Evolutionary conservation across 225 moss, liverwort and hornwort genomes (phyloP).

Genomic region (Physcomitrium patens): DNA sequence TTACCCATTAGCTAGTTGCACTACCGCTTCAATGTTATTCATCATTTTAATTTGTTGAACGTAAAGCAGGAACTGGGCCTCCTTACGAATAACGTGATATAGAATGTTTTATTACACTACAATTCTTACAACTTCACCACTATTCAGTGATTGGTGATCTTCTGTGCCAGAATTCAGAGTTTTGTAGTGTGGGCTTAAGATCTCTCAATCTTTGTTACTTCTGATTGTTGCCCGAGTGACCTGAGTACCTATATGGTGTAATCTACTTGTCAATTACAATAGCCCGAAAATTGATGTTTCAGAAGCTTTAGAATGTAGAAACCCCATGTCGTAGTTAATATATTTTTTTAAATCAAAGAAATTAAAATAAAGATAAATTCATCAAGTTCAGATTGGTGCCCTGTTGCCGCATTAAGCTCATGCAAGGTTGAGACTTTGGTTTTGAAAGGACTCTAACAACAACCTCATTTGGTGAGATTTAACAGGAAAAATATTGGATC

Average conservation of each 20-base stretch:
- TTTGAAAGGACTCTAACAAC: background rate
- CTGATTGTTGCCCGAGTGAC: background rate
- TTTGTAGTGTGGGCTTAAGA: background rate
- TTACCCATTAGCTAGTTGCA: background rate
- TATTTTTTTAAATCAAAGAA: background rate
- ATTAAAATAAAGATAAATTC: background rate
- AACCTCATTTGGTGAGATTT: slow-evolving; percentile 22
- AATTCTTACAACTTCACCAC: too few species aligned
- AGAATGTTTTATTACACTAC: too few species aligned
- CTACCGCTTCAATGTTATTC: background rate
- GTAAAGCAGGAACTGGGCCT: background rate
- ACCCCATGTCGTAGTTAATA: background rate
- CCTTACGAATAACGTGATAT: background rate
- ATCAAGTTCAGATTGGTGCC: background rate
- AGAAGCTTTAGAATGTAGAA: background rate
- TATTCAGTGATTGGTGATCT: too few species aligned
- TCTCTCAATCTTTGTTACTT: background rate
- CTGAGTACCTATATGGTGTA: background rate
- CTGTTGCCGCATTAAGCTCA: background rate
- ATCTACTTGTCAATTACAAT: background rate
- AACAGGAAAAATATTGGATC: slow-evolving; percentile 69
- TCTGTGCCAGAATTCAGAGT: background rate
- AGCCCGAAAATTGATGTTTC: background rate
- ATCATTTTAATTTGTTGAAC: background rate
- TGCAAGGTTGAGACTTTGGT: background rate